Base-by-base conservation (phyloP, 106 monocot species). In the Dendrobium huoshanense region DNA sequence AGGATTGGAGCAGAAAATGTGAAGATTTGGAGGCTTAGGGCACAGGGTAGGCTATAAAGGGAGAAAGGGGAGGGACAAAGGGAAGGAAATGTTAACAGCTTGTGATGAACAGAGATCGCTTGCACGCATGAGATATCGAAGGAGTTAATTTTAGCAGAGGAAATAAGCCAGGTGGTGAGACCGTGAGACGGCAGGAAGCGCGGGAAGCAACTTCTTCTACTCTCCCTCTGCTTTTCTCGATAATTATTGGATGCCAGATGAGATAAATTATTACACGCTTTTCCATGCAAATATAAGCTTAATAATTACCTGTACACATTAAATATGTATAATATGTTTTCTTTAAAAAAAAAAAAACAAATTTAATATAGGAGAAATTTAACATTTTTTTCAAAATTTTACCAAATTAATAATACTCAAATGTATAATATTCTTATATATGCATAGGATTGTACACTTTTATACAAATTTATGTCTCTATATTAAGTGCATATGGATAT, bases 191-290 rank as follows among this genome's bases (percentile, higher is more conserved):
- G 27, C 24, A 19, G 4, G 20, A 40, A 54, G 55, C 37, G 15
- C 74, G 73, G 37, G 81, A 81, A 81, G 81, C 81, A 81, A 81
- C 75, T 81, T 15, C 18, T 45, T 67, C 68, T 79, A 8, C 31
- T 65, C 48, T 19, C 56, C 15, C 56, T 11, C 13, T 56, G 10
- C 15, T 0, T 56, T 56, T 56, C 13, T 56, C 17, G 13, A 56
- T 15, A 56, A 56, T 56, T 56, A 11, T 56, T 56, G 37, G 37
- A 37, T 37, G 37, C 37, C 37, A 37, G 37, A 37, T 37, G 37
- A 37, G 37, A 37, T 37, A 37, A 37, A 37, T 37, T 37, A 37
- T 37, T 37, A 37, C 37, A 3, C 37, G 37, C 37, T 37, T 37
- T 37, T 37, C 37, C 37, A 37, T 37, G 37, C 37, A 37, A 37